A percentile compares a stretch with the other conserved stretches of the same genome.
These are phyloP conservation scores for Claviceps fusiformis DNA, from an alignment of 2,329 filamentous ascomycete species.

Conservation along the genomic window DNA sequence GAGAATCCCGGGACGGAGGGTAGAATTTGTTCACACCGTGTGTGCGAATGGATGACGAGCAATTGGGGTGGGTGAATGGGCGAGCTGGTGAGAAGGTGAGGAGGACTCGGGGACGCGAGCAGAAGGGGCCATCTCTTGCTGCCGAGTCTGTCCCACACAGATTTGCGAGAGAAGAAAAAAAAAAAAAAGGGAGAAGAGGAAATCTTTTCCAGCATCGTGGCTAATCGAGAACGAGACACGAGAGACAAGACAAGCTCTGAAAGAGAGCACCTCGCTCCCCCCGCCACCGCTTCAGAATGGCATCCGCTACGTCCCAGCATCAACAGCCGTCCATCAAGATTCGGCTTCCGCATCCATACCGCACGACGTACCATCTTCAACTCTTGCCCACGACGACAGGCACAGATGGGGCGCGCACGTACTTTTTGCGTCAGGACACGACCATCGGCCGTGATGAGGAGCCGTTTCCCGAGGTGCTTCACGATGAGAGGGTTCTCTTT, in stretches of 20 bases:
- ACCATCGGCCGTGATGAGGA: slow-evolving; percentile 8
- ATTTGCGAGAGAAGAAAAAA: too few species aligned
- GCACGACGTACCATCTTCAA: slow-evolving; percentile 14
- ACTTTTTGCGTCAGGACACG: slow-evolving; percentile 10
- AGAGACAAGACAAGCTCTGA: not conserved
- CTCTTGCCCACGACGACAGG: slow-evolving; percentile 4
- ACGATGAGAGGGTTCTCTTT: not conserved
- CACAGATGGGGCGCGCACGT: slow-evolving; percentile 5
- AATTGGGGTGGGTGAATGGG: too few species aligned
- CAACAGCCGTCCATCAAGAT: not conserved
- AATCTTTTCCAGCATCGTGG: too few species aligned
- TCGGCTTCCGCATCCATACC: slow-evolving; percentile 10
- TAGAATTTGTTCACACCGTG: too few species aligned
- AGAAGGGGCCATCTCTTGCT: too few species aligned
- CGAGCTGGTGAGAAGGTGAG: too few species aligned
- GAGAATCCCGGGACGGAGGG: too few species aligned
- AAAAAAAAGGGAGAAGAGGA: too few species aligned
- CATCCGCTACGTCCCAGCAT: not conserved
- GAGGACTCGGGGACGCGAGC: too few species aligned
- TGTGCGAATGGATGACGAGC: too few species aligned
- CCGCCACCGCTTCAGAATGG: not conserved
- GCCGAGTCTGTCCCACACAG: too few species aligned
- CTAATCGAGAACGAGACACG: not conserved
- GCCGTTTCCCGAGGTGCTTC: slow-evolving; percentile 7
- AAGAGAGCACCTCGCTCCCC: not conserved